A percentile compares a stretch with the other conserved stretches of the same genome.
Conservation (phyloP, 2,329 filamentous ascomycete genomes). For the Xylariomycetidae sp. region DNA sequence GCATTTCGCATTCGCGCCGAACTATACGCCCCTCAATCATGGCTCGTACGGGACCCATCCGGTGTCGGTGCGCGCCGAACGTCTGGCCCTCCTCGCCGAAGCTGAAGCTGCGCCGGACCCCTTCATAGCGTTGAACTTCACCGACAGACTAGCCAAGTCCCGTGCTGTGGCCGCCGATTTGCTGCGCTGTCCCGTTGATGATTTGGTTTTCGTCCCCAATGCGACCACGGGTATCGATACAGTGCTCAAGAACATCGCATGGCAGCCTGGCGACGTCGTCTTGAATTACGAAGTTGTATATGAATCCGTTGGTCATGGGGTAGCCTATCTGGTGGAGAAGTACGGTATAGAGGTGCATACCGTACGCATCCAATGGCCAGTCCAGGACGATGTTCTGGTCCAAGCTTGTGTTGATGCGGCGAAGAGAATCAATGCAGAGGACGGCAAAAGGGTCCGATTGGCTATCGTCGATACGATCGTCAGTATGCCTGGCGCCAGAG, state of each 20-base stretch:
- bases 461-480: constrained; percentile 64
- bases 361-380: constrained; percentile 48
- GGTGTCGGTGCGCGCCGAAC: constrained; percentile 15
- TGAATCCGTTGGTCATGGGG: constrained; percentile 53
- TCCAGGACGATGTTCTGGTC: constrained; percentile 51
- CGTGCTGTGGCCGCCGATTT: constrained; percentile 13
- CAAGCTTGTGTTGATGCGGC: constrained; percentile 44
- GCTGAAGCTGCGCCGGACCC: constrained; percentile 22
- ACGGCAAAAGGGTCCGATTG: constrained; percentile 48
- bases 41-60: constrained; percentile 25
- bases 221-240: constrained; percentile 61
- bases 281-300: constrained; percentile 62
- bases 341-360: constrained; percentile 33
- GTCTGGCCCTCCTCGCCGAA: constrained; percentile 16
- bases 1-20: constrained; percentile 24
- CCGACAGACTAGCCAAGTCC: constrained; percentile 13
- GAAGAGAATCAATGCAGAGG: constrained; percentile 22
- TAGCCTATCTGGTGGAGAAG: constrained; percentile 55
- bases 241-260: constrained; percentile 56
- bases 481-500: constrained; percentile 57
- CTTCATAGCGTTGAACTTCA: constrained; percentile 23
- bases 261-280: constrained; percentile 51
- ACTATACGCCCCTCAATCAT: constrained; percentile 27
- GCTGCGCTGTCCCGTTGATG: constrained; percentile 13
- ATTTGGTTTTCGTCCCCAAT: constrained; percentile 57